phyloP scores from a whole-genome alignment of 148 eudicot genomes.

The Silene conica region DNA sequence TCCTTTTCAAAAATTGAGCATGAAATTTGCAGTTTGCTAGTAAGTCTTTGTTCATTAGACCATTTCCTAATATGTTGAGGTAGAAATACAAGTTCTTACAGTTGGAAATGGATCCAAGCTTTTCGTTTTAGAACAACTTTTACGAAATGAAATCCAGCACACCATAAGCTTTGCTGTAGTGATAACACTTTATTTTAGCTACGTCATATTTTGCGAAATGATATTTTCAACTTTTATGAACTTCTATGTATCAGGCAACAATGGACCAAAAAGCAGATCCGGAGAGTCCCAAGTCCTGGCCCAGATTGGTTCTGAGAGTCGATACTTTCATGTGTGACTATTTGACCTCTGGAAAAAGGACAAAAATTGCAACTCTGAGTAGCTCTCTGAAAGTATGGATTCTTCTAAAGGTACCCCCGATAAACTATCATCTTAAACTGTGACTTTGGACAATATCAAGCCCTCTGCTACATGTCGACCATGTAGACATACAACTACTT shows the following conservation, averaged over 20 bases:
- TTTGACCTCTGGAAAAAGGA: conserved; percentile 73
- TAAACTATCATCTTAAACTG: not conserved
- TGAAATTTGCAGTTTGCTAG: conserved; percentile 83
- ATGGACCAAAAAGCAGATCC: conserved; percentile 65
- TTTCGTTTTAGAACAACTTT: not conserved
- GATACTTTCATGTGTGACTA: conserved; percentile 77
- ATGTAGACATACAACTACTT: not conserved
- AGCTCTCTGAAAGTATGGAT: conserved; percentile 96
- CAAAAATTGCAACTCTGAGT: conserved; percentile 70
- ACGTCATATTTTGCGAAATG: not conserved
- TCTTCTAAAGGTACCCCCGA: conserved; percentile 63
- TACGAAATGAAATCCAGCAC: not conserved
- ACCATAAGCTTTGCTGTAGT: not conserved
- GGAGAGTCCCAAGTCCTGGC: conserved; percentile 78
- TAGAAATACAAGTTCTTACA: not conserved
- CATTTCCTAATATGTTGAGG: not conserved
- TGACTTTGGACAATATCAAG: not conserved
- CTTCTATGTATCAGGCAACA: conserved; percentile 46
- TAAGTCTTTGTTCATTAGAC: conserved; percentile 31
- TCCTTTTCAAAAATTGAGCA: conserved; percentile 89
- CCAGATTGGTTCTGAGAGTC: conserved; percentile 67
- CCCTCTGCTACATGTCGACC: not conserved
- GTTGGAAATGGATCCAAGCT: not conserved
- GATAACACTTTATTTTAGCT: not conserved
- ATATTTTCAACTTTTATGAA: conserved; percentile 12